Conservation (phyloP, 768 basidiomycete genomes). For the Pleurotus eryngii region DNA sequence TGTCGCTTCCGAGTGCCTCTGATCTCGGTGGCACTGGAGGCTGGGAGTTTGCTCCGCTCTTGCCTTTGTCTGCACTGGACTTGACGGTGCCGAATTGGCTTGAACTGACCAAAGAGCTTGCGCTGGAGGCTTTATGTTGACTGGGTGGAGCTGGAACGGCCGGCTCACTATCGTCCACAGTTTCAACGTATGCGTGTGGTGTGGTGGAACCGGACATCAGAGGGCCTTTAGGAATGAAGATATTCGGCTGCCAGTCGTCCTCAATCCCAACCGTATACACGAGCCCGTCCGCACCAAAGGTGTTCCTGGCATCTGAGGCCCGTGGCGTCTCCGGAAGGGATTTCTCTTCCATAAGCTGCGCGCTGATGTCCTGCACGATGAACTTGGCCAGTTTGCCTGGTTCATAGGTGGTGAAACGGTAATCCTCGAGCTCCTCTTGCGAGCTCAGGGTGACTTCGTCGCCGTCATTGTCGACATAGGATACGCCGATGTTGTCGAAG, state of each 20-base stretch:
- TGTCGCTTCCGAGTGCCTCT: constrained; percentile 8
- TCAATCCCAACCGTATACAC: constrained; percentile 46
- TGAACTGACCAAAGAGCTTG: constrained; percentile 17
- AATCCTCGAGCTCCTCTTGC: constrained; percentile 75
- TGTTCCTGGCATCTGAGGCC: constrained; percentile 45
- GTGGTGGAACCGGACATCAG: constrained; percentile 29
- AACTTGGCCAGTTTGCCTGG: constrained; percentile 49
- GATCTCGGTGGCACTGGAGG: neutral
- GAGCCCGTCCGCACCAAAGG: constrained; percentile 50
- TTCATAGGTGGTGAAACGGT: constrained; percentile 40
- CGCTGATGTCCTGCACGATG: constrained; percentile 57
- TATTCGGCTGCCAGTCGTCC: constrained; percentile 59
- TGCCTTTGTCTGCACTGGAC: constrained; percentile 42
- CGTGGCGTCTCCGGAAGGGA: constrained; percentile 27
- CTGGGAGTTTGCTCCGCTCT: constrained; percentile 37
- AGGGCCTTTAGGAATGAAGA: constrained; percentile 17
- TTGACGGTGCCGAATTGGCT: constrained; percentile 6
- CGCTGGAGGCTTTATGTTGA: constrained; percentile 27
- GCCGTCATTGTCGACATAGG: constrained; percentile 69
- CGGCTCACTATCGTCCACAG: constrained; percentile 32
- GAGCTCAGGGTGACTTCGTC: constrained; percentile 79
- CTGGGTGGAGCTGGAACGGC: constrained; percentile 23
- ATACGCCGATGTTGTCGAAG: constrained; percentile 55
- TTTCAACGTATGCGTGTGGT: constrained; percentile 66
- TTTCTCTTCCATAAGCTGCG: constrained; percentile 27